These are phyloP conservation scores for Dendrobium huoshanense DNA, from an alignment of 106 monocot genomes.

Conservation along the genomic window DNA sequence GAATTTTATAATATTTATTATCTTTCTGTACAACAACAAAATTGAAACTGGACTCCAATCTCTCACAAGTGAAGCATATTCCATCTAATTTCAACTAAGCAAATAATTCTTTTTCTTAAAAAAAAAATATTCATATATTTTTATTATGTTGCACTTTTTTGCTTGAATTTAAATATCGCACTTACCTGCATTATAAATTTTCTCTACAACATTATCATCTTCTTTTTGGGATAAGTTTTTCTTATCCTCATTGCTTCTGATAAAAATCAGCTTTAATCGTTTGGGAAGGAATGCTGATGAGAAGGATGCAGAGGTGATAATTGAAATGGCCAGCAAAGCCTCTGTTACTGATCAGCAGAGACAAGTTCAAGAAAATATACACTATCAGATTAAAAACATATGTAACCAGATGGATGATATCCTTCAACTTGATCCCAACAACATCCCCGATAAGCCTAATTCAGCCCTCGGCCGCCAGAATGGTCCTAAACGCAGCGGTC, in stretches of 20 bases:
- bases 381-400: slow-evolving; percentile 56
- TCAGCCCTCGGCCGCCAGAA: slow-evolving; percentile 5
- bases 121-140: too few species aligned
- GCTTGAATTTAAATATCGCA: background rate
- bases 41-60: too few species aligned
- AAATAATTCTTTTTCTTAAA: too few species aligned
- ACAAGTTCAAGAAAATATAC: slow-evolving; percentile 87
- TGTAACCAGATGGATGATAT: slow-evolving; percentile 62
- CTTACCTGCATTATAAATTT: background rate
- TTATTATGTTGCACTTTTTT: too few species aligned
- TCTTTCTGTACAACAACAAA: too few species aligned
- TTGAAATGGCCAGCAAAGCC: slow-evolving; percentile 80
- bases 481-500: slow-evolving; percentile 47
- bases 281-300: slow-evolving; percentile 80
- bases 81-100: too few species aligned
- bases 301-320: slow-evolving; percentile 84
- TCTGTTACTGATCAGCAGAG: slow-evolving; percentile 80
- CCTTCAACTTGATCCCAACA: slow-evolving; percentile 35
- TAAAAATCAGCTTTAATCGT: slow-evolving; percentile 63
- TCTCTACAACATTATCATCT: background rate
- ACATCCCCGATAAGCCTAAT: slow-evolving; percentile 10
- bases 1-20: too few species aligned
- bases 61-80: too few species aligned
- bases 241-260: background rate
- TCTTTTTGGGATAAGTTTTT: background rate